phyloP scores from a whole-genome alignment of 306 rosid genomes.

The Coriaria nepalensis region DNA sequence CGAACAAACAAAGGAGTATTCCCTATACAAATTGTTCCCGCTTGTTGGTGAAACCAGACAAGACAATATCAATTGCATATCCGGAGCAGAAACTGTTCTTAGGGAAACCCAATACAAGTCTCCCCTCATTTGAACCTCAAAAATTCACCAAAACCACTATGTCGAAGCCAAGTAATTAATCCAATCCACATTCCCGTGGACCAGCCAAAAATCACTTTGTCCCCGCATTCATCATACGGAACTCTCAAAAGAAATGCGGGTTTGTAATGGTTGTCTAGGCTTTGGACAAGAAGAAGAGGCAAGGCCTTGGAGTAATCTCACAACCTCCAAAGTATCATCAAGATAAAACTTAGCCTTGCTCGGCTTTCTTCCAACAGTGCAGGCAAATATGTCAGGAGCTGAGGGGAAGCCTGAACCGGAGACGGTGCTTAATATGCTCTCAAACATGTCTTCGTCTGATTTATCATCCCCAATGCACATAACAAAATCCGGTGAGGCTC shows the following conservation, averaged over 20 bases:
- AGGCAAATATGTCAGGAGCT: conserved; percentile 16
- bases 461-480: conserved; percentile 19
- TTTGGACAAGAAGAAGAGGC: conserved; percentile 12
- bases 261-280: conserved; percentile 11
- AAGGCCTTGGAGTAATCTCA: conserved; percentile 16
- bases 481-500: conserved; percentile 15
- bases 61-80: conserved; percentile 2
- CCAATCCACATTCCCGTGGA: no score
- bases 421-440: conserved; percentile 13
- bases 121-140: conserved; percentile 1
- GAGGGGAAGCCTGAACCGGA: conserved; percentile 9
- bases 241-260: conserved; percentile 15
- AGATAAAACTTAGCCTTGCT: conserved; percentile 18
- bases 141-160: conserved; percentile 9
- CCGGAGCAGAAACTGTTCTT: background rate
- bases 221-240: background rate
- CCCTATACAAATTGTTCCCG: conserved; percentile 9
- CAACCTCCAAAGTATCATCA: conserved; percentile 12
- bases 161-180: conserved; percentile 2
- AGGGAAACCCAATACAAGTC: background rate
- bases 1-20: background rate
- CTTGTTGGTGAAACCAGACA: background rate
- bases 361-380: conserved; percentile 16
- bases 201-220: no score
- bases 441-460: conserved; percentile 20